Evolutionary conservation across 2,329 filamentous ascomycete genomes (phyloP), one percentile per base, ranked within the genome.

Genomic region (Neoascochyta sp.): DNA sequence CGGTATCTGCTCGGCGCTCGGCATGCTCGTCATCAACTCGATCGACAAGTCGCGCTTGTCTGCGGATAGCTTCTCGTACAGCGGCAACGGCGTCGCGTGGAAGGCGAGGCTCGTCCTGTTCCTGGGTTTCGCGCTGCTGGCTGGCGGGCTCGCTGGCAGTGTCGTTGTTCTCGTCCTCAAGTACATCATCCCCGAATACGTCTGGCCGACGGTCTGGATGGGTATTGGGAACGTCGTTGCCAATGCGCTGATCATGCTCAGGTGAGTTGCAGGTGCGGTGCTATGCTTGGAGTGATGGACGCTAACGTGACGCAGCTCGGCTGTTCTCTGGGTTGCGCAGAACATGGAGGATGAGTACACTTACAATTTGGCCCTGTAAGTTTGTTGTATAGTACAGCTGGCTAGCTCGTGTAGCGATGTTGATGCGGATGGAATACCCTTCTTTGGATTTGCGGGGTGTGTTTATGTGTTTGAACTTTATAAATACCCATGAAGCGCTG

Each of bases 321-420:
- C 76, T 27, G 75, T 82, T 20, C 70, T 83, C 18, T 83, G 80
- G 80, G 70, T 83, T 16, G 78, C 76, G 29, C 80, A 83, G 68
- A 83, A 83, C 51, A 81, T 83, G 65, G 80, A 83, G 58, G 80
- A 83, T 48, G 80, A 83, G 51, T 83, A 83, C 57, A 81, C 78
- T 16, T 83, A 83, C 61, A 82, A 78, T 50, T 64, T 83, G 40
- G 76, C 78, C 27, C 69, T 83, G 43, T 83, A 40, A 43, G 35
- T 15, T 23, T 9, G 13, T 11, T 7, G 25, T 16, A 9, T 26
- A 23, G 2, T 8, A 9, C 10, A 19, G n/a, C n/a, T n/a, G n/a
- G n/a, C n/a, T n/a, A n/a, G n/a, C n/a, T n/a, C n/a, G n/a, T n/a
- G n/a, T n/a, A n/a, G n/a, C n/a, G n/a, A n/a, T n/a, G n/a, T n/a